Evolutionary conservation across 495 filamentous ascomycete species (phyloP), one percentile per base, ranked within the genome.

Genomic region (Daldinia vernicosa): DNA sequence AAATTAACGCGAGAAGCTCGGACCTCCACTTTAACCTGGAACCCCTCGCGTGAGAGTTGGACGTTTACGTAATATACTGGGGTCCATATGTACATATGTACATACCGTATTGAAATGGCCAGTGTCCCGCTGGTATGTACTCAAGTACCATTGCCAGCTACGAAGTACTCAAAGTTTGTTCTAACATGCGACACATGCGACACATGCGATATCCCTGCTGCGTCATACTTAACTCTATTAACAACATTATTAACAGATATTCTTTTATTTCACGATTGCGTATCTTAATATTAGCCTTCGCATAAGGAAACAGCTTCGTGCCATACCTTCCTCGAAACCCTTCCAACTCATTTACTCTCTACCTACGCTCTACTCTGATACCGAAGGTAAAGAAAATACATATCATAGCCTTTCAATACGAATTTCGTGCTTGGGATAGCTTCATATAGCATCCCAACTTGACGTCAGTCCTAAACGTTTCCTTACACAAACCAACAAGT

Each of bases 21-120:
- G 66, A n/a, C 70, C 66, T 63, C 66, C 66, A 73, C 66, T 73
- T 69, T 69, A 73, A 63, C 28, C 15, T 47, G 27, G 19, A 6
- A 6, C 24, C 24, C 27, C 52, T 11, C 26, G 27, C 52, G 28
- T 55, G 15, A 17, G 35, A n/a, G 14, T 63, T 33, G 8, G 11
- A 35, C 33, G 33, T 4, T 33, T 35, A 47, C 61, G 17, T 26
- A 17, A 54, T 19, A 9, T 63, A 56, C 24, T 27, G 3, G 40
- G 27, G 54, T 33, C 30, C 43, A 53, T 3, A 17, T 43, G n/a
- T n/a, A 1, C 37, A n/a, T 39, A 30, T 3, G 14, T 39, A 39
- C 37, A 14, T 39, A 39, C 37, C 7, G 37, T n/a, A n/a, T n/a
- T n/a, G n/a, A 35, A 32, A 32, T 32, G 6, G 6, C 30, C 30